phyloP scores from a whole-genome alignment of 495 filamentous ascomycete genomes.

The Aspergillus nanangensis region DNA sequence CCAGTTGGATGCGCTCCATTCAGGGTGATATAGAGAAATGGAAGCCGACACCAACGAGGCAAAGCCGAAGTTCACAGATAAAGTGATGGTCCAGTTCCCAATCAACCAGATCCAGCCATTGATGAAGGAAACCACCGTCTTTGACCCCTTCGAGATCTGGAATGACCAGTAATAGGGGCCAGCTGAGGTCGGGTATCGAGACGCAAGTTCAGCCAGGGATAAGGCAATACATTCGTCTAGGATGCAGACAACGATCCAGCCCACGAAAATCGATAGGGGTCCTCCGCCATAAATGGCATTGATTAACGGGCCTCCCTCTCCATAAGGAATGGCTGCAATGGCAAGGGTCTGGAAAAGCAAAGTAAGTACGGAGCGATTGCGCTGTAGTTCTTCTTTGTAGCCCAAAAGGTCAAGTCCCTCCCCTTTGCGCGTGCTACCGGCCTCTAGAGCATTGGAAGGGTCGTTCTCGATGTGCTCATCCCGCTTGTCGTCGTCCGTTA shows the following conservation, averaged over 20 bases:
- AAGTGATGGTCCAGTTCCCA: slow-evolving; percentile 66
- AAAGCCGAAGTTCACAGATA: slow-evolving; percentile 65
- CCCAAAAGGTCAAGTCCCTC: slow-evolving; percentile 30
- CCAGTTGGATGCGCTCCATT: slow-evolving; percentile 48
- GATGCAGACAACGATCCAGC: slow-evolving; percentile 36
- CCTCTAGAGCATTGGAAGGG: background rate
- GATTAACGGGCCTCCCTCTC: slow-evolving; percentile 41
- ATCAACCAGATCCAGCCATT: slow-evolving; percentile 65
- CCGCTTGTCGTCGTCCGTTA: too few species aligned
- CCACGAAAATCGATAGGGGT: slow-evolving; percentile 37
- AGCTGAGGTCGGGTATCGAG: slow-evolving; percentile 46
- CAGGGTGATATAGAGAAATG: slow-evolving; percentile 53
- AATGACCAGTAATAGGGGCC: slow-evolving; percentile 49
- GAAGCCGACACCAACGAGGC: slow-evolving; percentile 54
- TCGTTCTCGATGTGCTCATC: background rate
- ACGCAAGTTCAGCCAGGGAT: slow-evolving; percentile 44
- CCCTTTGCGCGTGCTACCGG: slow-evolving; percentile 4
- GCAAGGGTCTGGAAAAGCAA: slow-evolving; percentile 34
- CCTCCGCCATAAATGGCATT: slow-evolving; percentile 40
- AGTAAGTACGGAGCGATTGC: slow-evolving; percentile 34
- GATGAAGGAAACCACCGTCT: slow-evolving; percentile 53
- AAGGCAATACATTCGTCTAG: slow-evolving; percentile 37
- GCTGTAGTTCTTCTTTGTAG: slow-evolving; percentile 34
- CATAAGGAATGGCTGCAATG: slow-evolving; percentile 43
- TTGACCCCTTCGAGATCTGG: slow-evolving; percentile 28